These are phyloP conservation scores for Cyberlindnera euphorbiae DNA, from an alignment of 805 yeast genomes.

Conservation along the genomic window DNA sequence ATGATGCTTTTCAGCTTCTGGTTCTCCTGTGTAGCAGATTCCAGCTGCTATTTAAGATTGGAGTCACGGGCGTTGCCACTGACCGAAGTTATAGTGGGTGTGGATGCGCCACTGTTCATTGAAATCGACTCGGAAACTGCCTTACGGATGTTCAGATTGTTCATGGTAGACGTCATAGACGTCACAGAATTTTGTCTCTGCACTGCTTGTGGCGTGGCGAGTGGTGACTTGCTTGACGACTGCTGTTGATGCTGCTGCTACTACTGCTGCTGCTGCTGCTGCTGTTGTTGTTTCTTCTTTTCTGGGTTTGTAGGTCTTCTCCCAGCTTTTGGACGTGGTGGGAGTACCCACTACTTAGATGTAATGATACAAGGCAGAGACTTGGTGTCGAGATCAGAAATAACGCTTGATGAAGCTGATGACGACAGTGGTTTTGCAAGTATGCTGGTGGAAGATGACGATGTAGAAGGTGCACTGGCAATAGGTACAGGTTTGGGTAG, in stretches of 20 bases:
- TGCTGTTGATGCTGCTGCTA: constrained; percentile 3
- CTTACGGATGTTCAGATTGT: constrained; percentile 14
- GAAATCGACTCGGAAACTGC: constrained; percentile 7
- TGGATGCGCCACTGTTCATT: neutral
- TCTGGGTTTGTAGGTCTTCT: constrained; percentile 37
- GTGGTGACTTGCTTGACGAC: neutral
- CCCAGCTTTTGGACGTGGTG: constrained; percentile 80
- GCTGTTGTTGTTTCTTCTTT: constrained; percentile 11
- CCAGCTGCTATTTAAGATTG: constrained; percentile 30
- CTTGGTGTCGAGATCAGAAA: constrained; percentile 2
- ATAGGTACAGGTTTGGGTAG: constrained; percentile 16
- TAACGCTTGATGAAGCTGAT: neutral
- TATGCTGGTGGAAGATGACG: constrained; percentile 1
- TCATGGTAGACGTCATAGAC: constrained; percentile 14
- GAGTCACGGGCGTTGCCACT: constrained; percentile 1
- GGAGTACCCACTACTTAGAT: constrained; percentile 76
- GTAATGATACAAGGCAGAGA: constrained; percentile 32
- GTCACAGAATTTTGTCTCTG: constrained; percentile 12
- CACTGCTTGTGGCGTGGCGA: neutral
- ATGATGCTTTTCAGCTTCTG: constrained; percentile 39
- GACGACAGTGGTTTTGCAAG: constrained; percentile 5
- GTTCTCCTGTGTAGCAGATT: constrained; percentile 39
- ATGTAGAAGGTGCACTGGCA: neutral
- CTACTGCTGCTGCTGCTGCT: constrained; percentile 3
- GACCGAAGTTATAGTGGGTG: neutral